Base-by-base conservation (phyloP, 2,329 filamentous ascomycete species). In the Claviceps monticola region DNA sequence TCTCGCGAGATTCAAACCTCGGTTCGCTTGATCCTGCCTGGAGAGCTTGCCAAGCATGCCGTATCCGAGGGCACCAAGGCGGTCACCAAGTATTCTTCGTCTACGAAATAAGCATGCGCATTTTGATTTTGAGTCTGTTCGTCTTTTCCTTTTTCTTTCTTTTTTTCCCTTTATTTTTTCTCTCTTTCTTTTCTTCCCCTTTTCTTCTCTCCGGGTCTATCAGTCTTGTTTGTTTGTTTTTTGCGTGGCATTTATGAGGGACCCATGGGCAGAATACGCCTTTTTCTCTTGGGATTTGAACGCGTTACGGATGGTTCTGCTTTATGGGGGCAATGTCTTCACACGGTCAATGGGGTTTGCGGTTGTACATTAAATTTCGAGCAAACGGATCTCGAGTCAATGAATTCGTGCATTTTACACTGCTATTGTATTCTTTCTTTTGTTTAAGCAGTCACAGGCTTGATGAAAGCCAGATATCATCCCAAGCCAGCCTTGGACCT, bases 1-100 rank as follows among this genome's bases (percentile, higher is more conserved):
- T 97, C 93, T 61, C 86, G 93, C 68, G 93, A 98, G 78, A 98
- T 98, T 69, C 93, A 98, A 82, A 98, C 93, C 64, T 96, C 93
- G 62, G 93, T 98, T 64, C 86, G 93, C 61, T 83, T 98, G 57
- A 98, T 98, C 74, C 86, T 98, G 51, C 93, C 93, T 46, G 93
- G 93, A 76, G 93, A 98, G 78, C 82, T 98, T 64, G 93, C 93
- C 72, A 98, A 98, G 86, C 93, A 98, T 76, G 93, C 93, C 62
- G 93, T 98, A 48, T 98, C 93, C 64, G 93, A 98, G 78, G 93
- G 93, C 69, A 98, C 93, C 72, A 98, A 98, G 88, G 93, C 93
- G 54, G 93, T 98, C 64, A 98, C 93, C 80, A 98, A 98, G 84
- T 98, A 97, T 83, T 97, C 91, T 62, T 96, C 91, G 55, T 96